Evolutionary conservation across 2,329 filamentous ascomycete genomes (phyloP).

Genomic region (Coniochaeta sp.): DNA sequence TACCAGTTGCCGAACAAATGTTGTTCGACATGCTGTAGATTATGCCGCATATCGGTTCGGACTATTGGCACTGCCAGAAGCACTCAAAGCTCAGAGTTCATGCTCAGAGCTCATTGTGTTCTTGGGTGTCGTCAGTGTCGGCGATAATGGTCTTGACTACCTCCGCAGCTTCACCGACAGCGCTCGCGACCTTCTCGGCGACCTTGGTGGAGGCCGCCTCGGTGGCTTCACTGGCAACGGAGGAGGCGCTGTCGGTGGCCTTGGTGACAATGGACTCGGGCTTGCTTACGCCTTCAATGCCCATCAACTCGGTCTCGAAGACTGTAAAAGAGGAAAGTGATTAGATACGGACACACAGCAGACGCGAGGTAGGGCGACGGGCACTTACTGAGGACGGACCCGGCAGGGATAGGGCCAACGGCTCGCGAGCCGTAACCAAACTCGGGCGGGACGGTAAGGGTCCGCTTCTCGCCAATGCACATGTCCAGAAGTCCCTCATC

Average conservation of each 20-base stretch:
- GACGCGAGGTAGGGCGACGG: not conserved
- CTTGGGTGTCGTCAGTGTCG: constrained; percentile 48
- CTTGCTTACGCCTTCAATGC: constrained; percentile 65
- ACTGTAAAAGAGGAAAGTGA: constrained; percentile 37
- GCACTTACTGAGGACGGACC: constrained; percentile 64
- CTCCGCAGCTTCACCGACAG: constrained; percentile 39
- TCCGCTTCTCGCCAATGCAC: constrained; percentile 91
- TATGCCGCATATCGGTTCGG: not conserved
- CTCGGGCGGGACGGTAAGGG: constrained; percentile 81
- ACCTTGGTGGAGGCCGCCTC: constrained; percentile 30
- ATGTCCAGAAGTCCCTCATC: constrained; percentile 85
- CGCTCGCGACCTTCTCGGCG: constrained; percentile 38
- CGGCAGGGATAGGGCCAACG: constrained; percentile 77
- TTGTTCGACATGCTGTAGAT: not conserved
- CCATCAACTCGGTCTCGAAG: constrained; percentile 86
- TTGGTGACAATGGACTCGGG: constrained; percentile 39
- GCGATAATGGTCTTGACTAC: constrained; percentile 43
- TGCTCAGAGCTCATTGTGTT: constrained; percentile 59
- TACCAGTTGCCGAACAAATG: not conserved
- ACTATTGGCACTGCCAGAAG: not conserved
- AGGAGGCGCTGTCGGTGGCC: constrained; percentile 17
- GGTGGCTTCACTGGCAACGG: constrained; percentile 17
- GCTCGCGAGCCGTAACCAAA: constrained; percentile 71
- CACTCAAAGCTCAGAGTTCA: constrained; percentile 15
- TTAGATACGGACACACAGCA: constrained; percentile 6